Base-by-base conservation (phyloP, 768 basidiomycete species). In the Collybiopsis luxurians region DNA sequence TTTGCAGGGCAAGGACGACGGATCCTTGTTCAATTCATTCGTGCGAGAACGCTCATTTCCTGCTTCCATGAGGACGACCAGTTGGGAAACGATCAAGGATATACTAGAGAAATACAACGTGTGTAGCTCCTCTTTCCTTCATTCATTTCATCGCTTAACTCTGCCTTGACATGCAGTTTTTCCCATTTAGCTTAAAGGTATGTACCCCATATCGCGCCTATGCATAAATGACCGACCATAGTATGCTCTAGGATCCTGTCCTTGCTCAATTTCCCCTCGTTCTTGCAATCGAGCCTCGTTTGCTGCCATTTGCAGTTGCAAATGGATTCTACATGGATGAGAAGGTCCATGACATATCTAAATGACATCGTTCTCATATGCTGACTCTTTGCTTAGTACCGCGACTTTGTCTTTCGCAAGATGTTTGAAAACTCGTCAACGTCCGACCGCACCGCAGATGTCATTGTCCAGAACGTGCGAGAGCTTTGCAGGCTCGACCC, bases 331-430 rank as follows among this genome's bases (percentile, higher is more conserved):
- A 72, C 38, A 87, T 92, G 87, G 89, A 92, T 64, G 79, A 79
- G 67, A 89, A 89, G 77, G 89, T 85, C 69, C 55, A 68, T 60
- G 34, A 34, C 23, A 40, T 27, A 47, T 51, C 30, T 36, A 57
- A 51, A 47, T 55, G 4, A 5, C 13, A 49, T 59, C 45, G 56
- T 55, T 46, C 40, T 49, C 38, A 28, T 43, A 9, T 23, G 28
- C 40, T 55, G 21, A 53, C 23, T 36, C 45, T 57, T 60, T 27
- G 2, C 30, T 54, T 31, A 91, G 88, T 89, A 91, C 67, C 87
- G 89, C 45, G 85, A 91, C 66, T 92, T 90, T 63, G 84, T 92
- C n/a, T 90, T 92, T 67, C 86, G 90, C 46, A 90, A 90, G 68
- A 90, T 91, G 82, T 91, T 91, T 60, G 87, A 90, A 68, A 81